Base-by-base conservation (phyloP, 495 filamentous ascomycete genomes). In the Podospora didyma region DNA sequence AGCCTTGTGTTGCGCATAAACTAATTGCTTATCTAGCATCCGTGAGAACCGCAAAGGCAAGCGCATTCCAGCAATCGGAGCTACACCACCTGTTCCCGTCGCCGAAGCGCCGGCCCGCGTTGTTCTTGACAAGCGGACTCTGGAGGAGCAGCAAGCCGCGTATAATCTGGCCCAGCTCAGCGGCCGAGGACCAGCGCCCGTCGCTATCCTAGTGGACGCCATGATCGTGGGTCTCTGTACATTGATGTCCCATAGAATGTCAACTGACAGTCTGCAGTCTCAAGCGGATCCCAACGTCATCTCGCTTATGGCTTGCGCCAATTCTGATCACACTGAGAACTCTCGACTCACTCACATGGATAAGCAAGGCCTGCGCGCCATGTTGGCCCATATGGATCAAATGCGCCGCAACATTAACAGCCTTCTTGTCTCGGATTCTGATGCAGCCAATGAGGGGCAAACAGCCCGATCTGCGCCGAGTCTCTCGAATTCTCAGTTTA, bases 151-250 rank as follows among this genome's bases (percentile, higher is more conserved):
- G 58, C 75, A 82, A 62, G 76, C 78, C 23, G 84, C 80, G 0
- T 70, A 85, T 45, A 82, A 77, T 57, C 72, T 88, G n/a, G 69
- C 75, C 4, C 72, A 79, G 48, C 66, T 86, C 22, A 63, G 73
- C 45, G 50, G 56, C 28, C 49, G 54, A 37, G 67, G 66, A 1
- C 53, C 56, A 11, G 63, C 67, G 28, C 63, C 71, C 17, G 53
- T 71, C 34, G 59, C 70, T 17, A 61, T 69, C 24, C 66, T 80
- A 21, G 58, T 73, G 44, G 63, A 75, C 53, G 68, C 75, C 46
- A 53, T 82, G 58, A 57, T 80, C 35, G 76, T 79, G 68, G 24
- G 11, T 34, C 17, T 22, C 19, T 42, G 14, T 31, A 12, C 39
- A 4, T 16, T 42, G 12, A 16, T 42, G 21, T 34, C 64, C 56